These are phyloP conservation scores for Candida oleophila DNA, from an alignment of 805 yeast genomes.

Conservation along the genomic window DNA sequence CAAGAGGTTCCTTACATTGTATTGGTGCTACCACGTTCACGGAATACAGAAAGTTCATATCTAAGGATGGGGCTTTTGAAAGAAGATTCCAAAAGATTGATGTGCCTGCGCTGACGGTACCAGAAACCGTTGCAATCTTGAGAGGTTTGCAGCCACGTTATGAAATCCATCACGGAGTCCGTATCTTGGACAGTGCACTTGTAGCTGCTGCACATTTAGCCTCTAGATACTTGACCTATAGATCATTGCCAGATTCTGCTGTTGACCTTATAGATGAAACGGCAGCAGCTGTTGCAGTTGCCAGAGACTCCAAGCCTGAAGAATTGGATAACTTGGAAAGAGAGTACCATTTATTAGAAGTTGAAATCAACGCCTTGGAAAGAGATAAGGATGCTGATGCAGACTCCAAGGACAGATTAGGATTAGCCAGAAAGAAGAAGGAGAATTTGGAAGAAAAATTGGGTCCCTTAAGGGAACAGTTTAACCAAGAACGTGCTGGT, in stretches of 20 bases:
- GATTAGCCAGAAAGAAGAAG: constrained; percentile 71
- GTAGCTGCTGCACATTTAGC: constrained; percentile 95
- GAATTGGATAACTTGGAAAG: constrained; percentile 93
- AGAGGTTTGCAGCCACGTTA: constrained; percentile 95
- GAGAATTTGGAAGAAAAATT: constrained; percentile 85
- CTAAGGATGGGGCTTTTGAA: constrained; percentile 98
- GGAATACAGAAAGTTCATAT: constrained; percentile 88
- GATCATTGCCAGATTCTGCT: constrained; percentile 96
- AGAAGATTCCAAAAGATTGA: constrained; percentile 97
- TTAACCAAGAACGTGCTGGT: constrained; percentile 82
- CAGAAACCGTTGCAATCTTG: constrained; percentile 92
- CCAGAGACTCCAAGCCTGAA: constrained; percentile 97
- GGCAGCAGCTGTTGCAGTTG: constrained; percentile 96
- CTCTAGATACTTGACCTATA: constrained; percentile 88
- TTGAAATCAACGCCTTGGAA: constrained; percentile 94
- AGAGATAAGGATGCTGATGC: constrained; percentile 87
- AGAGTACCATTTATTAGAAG: constrained; percentile 85
- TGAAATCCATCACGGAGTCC: constrained; percentile 96
- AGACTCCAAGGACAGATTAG: constrained; percentile 82
- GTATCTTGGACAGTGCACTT: constrained; percentile 90
- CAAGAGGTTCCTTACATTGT: constrained; percentile 94
- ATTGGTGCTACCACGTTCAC: constrained; percentile 97
- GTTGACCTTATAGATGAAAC: constrained; percentile 95
- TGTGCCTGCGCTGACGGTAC: constrained; percentile 88
- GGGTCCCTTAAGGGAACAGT: constrained; percentile 81